These are phyloP conservation scores for Venturia carpophila DNA, from an alignment of 2,329 filamentous ascomycete genomes.

Conservation along the genomic window DNA sequence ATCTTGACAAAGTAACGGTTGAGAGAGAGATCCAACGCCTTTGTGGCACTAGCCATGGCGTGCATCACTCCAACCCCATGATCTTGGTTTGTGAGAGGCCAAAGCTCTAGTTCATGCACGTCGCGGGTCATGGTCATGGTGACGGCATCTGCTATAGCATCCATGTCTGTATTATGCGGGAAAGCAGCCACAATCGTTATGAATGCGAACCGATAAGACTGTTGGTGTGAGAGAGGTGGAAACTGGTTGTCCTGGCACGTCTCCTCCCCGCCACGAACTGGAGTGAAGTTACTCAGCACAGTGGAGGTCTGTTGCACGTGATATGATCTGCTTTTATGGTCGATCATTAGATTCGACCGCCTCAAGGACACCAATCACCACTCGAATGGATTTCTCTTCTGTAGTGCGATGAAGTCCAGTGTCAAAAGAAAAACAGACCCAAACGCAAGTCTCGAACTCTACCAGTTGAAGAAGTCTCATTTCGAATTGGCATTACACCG, in stretches of 20 bases:
- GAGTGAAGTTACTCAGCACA: neutral
- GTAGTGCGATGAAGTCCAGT: neutral
- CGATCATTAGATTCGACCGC: neutral
- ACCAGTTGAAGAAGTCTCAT: neutral
- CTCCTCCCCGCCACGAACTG: no score
- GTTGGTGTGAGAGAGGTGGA: neutral
- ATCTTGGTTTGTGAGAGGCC: neutral
- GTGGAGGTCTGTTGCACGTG: neutral
- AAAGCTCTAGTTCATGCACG: slow-evolving; percentile 6
- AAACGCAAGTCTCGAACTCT: no score
- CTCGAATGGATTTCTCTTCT: neutral
- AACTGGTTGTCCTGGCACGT: no score
- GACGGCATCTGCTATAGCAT: neutral
- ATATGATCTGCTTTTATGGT: neutral
- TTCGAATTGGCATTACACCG: neutral
- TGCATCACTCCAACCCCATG: slow-evolving; percentile 6
- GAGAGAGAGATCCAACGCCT: neutral
- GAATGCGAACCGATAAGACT: neutral
- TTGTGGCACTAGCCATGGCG: neutral
- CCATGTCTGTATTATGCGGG: neutral
- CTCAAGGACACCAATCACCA: neutral
- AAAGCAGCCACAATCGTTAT: neutral
- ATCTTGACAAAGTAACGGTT: no score
- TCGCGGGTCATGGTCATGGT: neutral
- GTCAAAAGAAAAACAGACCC: no score